These are phyloP conservation scores for Protomyces gravidus DNA, from an alignment of 1,139 yeast species.

Conservation along the genomic window DNA sequence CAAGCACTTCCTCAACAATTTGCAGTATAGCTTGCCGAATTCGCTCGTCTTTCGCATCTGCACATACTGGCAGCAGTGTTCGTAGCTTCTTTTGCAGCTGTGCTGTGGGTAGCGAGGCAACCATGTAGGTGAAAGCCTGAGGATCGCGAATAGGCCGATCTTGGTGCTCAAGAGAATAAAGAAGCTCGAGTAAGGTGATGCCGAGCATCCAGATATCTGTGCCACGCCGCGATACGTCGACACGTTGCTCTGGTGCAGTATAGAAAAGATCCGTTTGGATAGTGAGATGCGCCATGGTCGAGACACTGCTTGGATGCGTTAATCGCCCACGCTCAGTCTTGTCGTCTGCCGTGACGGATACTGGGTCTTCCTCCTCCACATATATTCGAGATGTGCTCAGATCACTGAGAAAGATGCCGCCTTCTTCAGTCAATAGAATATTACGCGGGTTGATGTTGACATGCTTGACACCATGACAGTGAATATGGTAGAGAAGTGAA, in stretches of 20 bases:
- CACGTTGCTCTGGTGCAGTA: constrained; percentile 26
- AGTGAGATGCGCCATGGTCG: constrained; percentile 25
- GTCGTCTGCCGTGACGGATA: not conserved
- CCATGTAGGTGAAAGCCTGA: constrained; percentile 22
- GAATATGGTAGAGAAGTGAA: constrained; percentile 20
- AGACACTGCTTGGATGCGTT: constrained; percentile 18
- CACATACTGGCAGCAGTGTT: constrained; percentile 6
- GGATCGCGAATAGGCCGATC: constrained; percentile 22
- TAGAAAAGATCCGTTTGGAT: constrained; percentile 24
- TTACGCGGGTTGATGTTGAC: constrained; percentile 26
- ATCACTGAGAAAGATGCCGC: constrained; percentile 23
- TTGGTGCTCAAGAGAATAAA: constrained; percentile 14
- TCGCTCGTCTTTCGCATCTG: constrained; percentile 11
- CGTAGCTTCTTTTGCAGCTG: constrained; percentile 17
- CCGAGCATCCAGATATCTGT: constrained; percentile 28
- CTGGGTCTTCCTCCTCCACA: constrained; percentile 20
- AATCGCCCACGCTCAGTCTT: constrained; percentile 22
- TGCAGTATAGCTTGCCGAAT: constrained; percentile 15
- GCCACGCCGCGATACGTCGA: constrained; percentile 28
- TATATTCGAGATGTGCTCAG: constrained; percentile 19
- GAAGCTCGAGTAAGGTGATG: constrained; percentile 17
- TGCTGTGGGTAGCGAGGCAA: constrained; percentile 16
- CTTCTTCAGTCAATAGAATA: constrained; percentile 19
- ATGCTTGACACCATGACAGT: constrained; percentile 27
- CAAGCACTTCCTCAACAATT: constrained; percentile 19